Evolutionary conservation across 495 filamentous ascomycete genomes (phyloP), one percentile per base, ranked within the genome.

Genomic region (Neurospora discreta): DNA sequence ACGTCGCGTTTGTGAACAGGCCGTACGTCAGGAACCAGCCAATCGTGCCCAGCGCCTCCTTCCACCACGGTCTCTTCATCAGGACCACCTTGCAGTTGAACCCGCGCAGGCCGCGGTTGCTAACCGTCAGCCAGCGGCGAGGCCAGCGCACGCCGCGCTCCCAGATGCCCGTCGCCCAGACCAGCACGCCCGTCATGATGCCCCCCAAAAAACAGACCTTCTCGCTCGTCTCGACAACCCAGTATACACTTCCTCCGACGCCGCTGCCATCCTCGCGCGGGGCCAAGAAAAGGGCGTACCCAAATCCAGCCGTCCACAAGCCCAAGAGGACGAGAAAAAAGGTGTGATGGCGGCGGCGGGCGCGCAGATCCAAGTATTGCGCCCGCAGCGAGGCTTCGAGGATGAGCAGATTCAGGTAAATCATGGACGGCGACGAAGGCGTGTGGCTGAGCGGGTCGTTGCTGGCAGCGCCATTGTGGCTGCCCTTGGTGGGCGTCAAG

Each of bases 71-170:
- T 39, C 93, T 88, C 75, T 90, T 90, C 71, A 96, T 90, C 36
- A 97, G 85, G 26, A 99, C 94, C 71, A 99, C 88, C 82, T 99
- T 99, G 82, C 92, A 91, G 80, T 98, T 98, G 87, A 98, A 94
- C 26, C 87, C 90, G 52, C 95, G 87, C 71, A 99, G 85, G 52
- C 95, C 95, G 36, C 94, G 87, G 80, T 98, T 99, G 68, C 94
- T 89, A 68, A 93, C 87, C 73, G 87, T 89, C 74, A 98, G 89
- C 91, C 95, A 99, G 71, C 92, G 88, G 52, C 95, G 87, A 68
- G 95, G 95, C 93, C 96, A 98, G 71, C 95, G 89, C 68, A 98
- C 90, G 39, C 95, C 95, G 46, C 93, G 89, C 75, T 98, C 93
- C 91, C 95, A 98, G 78, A 95, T 92, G 26, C 95, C 95, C 3